Percentiles rank a stretch among this genome's conserved stretches.
These are phyloP conservation scores for Neospora caninum DNA, from an alignment of 169 alveolate species.

Conservation along the genomic window DNA sequence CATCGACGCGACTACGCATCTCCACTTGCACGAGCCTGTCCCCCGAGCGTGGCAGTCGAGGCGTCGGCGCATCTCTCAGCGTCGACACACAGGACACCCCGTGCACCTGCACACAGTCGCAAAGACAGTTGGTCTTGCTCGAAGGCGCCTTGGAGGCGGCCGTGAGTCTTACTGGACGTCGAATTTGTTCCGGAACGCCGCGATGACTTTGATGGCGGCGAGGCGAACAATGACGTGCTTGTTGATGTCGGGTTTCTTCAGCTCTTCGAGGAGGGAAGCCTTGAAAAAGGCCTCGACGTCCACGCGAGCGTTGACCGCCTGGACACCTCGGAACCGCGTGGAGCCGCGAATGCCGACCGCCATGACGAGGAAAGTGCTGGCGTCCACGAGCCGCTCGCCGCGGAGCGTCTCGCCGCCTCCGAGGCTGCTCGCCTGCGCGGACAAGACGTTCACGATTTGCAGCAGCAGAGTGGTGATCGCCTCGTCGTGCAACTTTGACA, in stretches of 20 bases:
- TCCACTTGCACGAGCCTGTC: no score
- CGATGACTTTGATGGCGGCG: constrained; percentile 45
- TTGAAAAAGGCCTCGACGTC: constrained; percentile 12
- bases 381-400: constrained; percentile 21
- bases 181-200: constrained; percentile 43
- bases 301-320: constrained; percentile 1
- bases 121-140: no score
- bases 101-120: no score
- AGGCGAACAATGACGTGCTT: constrained; percentile 5
- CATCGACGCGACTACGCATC: no score
- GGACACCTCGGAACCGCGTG: constrained; percentile 37
- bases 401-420: constrained; percentile 7
- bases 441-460: constrained; percentile 37
- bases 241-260: not conserved
- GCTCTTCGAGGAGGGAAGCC: constrained; percentile 13
- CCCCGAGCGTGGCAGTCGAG: no score
- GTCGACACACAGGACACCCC: no score
- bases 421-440: not conserved
- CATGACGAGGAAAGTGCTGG: constrained; percentile 23
- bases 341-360: constrained; percentile 41
- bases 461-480: constrained; percentile 18
- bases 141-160: no score
- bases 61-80: no score
- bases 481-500: constrained; percentile 39
- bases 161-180: constrained; percentile 22